Conservation (phyloP, 257 asterid genomes). For the Coffea eugenioides region DNA sequence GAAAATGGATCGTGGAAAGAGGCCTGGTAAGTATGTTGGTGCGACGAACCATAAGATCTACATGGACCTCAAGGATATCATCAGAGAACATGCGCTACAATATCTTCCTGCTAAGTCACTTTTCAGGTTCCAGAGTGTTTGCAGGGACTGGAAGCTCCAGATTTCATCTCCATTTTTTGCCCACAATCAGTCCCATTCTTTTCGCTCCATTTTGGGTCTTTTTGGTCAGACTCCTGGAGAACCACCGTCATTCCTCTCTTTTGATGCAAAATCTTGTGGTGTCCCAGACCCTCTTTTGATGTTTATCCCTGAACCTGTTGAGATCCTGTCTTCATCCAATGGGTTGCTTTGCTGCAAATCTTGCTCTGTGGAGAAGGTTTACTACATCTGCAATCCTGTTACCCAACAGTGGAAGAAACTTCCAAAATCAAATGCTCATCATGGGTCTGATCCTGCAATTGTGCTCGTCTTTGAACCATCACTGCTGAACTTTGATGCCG, state of each 20-base stretch:
- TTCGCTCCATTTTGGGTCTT: conserved; percentile 31
- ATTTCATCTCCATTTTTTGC: conserved; percentile 49
- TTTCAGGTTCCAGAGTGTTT: conserved; percentile 40
- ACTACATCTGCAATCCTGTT: conserved; percentile 54
- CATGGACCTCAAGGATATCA: conserved; percentile 46
- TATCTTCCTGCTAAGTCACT: conserved; percentile 60
- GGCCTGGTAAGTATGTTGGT: conserved; percentile 21
- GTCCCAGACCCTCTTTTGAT: conserved; percentile 46
- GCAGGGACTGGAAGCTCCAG: conserved; percentile 57
- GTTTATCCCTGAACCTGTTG: conserved; percentile 52
- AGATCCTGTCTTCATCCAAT: conserved; percentile 44
- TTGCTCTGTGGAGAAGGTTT: conserved; percentile 23
- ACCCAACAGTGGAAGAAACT: conserved; percentile 45
- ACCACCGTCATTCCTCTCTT: conserved; percentile 29
- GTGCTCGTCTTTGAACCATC: conserved; percentile 57
- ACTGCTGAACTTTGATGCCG: conserved; percentile 44
- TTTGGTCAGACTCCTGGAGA: conserved; percentile 36
- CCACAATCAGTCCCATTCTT: conserved; percentile 42
- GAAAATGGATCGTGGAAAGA: conserved; percentile 52
- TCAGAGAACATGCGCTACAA: conserved; percentile 43
- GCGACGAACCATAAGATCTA: conserved; percentile 29
- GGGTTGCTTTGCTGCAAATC: conserved; percentile 57
- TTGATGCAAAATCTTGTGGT: conserved; percentile 39
- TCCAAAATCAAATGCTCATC: conserved; percentile 46
- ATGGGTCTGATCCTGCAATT: conserved; percentile 37